Percentiles rank a stretch among this genome's conserved stretches.
phyloP scores from a whole-genome alignment of 2,329 filamentous ascomycete genomes.

The Talaromyces atroroseus region DNA sequence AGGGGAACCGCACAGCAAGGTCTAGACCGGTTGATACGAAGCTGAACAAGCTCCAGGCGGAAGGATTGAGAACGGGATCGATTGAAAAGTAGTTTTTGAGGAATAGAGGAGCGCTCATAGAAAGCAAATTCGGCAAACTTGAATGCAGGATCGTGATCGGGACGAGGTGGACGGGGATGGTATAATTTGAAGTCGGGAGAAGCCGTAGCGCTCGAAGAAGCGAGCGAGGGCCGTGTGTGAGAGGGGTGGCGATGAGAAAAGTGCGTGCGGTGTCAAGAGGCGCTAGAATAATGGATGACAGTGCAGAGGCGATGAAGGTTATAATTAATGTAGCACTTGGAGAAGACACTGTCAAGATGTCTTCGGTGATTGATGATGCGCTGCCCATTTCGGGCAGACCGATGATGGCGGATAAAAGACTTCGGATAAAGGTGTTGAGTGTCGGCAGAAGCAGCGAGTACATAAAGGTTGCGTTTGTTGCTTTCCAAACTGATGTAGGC shows the following conservation, averaged over 20 bases:
- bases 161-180: constrained; percentile 65
- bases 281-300: constrained; percentile 73
- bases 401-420: constrained; percentile 81
- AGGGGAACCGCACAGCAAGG: constrained; percentile 77
- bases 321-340: constrained; percentile 77
- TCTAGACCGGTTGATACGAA: constrained; percentile 77
- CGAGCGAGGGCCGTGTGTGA: constrained; percentile 66
- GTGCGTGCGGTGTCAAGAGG: constrained; percentile 89
- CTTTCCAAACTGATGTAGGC: constrained; percentile 89
- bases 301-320: constrained; percentile 57
- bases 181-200: constrained; percentile 65
- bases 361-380: constrained; percentile 52
- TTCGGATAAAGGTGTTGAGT: constrained; percentile 86
- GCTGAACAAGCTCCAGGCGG: constrained; percentile 72
- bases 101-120: constrained; percentile 75
- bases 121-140: constrained; percentile 75
- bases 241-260: constrained; percentile 75
- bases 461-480: constrained; percentile 85
- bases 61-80: constrained; percentile 74
- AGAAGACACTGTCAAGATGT: constrained; percentile 74
- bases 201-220: constrained; percentile 71
- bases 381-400: constrained; percentile 76
- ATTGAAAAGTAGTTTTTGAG: constrained; percentile 79
- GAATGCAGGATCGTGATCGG: constrained; percentile 84
- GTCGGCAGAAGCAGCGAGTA: constrained; percentile 83